Conservation (phyloP, 2,329 filamentous ascomycete species). For the Aspergillus sp. region DNA sequence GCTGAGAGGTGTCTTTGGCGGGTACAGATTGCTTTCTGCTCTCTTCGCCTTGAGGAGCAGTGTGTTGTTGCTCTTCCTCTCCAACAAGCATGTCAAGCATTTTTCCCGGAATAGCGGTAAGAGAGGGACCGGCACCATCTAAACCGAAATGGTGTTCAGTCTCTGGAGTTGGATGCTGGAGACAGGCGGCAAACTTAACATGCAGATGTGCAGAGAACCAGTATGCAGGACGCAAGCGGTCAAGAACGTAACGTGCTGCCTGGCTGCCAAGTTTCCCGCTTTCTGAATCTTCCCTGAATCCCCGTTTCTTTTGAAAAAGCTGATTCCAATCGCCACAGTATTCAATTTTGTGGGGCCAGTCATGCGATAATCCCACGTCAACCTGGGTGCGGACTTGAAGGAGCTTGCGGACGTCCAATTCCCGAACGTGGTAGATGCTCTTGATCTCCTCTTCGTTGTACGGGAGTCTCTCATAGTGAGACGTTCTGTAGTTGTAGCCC, state of each 20-base stretch:
- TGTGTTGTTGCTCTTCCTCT: slow-evolving; percentile 12
- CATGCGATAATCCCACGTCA: slow-evolving; percentile 89
- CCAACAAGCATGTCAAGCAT: slow-evolving; percentile 5
- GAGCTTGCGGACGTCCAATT: slow-evolving; percentile 88
- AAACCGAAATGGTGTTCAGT: slow-evolving; percentile 23
- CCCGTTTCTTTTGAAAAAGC: slow-evolving; percentile 74
- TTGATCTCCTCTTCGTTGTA: slow-evolving; percentile 77
- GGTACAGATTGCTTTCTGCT: neutral
- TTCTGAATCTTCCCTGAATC: slow-evolving; percentile 75
- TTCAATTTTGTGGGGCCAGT: slow-evolving; percentile 90
- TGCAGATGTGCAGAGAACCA: slow-evolving; percentile 97
- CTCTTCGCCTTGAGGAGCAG: neutral
- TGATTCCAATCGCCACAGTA: slow-evolving; percentile 70
- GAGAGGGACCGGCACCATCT: slow-evolving; percentile 22
- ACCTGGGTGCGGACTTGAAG: slow-evolving; percentile 83
- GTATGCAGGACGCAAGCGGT: slow-evolving; percentile 77
- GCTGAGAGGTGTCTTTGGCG: neutral
- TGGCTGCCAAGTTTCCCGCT: slow-evolving; percentile 77
- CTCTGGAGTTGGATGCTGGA: slow-evolving; percentile 51
- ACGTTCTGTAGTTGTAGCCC: slow-evolving; percentile 79
- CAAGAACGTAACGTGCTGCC: slow-evolving; percentile 79
- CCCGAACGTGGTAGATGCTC: slow-evolving; percentile 86
- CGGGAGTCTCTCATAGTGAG: slow-evolving; percentile 83
- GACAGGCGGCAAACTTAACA: slow-evolving; percentile 75
- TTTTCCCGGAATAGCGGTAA: slow-evolving; percentile 8